Percentiles rank a stretch among this genome's conserved stretches.
Conservation (phyloP, 495 filamentous ascomycete species). For the Wilcoxina mikolae region DNA sequence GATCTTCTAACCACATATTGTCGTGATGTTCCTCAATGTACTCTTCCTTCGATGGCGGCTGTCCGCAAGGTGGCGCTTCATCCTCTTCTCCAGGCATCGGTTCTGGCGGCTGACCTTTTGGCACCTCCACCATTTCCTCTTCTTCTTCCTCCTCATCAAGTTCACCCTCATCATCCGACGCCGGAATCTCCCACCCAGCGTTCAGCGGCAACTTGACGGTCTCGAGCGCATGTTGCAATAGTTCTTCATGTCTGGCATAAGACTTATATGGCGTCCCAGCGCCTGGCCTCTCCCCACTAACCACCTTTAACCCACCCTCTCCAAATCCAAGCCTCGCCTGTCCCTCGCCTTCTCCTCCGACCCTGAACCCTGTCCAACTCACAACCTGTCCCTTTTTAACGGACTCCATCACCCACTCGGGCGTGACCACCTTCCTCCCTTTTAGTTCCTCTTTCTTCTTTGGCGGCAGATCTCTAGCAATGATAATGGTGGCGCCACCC, state of each 20-base stretch:
- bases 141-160: not conserved
- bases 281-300: not conserved
- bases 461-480: conserved; percentile 73
- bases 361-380: conserved; percentile 69
- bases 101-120: not conserved
- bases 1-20: not conserved
- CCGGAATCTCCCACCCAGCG: not conserved
- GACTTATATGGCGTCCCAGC: not conserved
- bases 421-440: conserved; percentile 69
- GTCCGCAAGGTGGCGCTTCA: not conserved
- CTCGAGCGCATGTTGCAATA: not conserved
- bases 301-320: not conserved
- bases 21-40: not conserved
- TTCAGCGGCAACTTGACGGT: not conserved
- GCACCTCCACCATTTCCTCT: not conserved
- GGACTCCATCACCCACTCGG: conserved; percentile 90
- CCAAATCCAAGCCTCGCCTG: conserved; percentile 48
- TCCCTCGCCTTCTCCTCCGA: conserved; percentile 62
- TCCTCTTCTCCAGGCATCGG: not conserved
- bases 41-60: not conserved
- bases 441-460: conserved; percentile 79
- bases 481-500: conserved; percentile 91
- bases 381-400: conserved; percentile 63
- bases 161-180: conserved; percentile 4
- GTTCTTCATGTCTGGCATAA: not conserved